These are phyloP conservation scores for Decorospora gaudefroyi DNA, from an alignment of 2,329 filamentous ascomycete genomes.

Conservation along the genomic window DNA sequence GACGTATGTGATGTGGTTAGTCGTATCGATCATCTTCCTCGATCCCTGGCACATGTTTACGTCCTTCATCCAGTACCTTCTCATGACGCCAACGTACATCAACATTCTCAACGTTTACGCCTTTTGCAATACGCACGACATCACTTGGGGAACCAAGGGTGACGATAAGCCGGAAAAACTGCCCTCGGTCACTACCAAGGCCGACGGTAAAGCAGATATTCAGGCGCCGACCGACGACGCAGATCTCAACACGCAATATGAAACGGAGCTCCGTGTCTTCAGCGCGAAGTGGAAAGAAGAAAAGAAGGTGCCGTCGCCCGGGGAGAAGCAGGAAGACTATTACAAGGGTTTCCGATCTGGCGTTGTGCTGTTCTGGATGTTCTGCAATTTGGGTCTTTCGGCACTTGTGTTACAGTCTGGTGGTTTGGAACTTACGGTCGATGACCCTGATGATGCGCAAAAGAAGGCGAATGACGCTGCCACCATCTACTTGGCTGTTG, in stretches of 20 bases:
- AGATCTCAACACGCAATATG: slow-evolving; percentile 93
- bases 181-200: slow-evolving; percentile 84
- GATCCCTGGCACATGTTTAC: slow-evolving; percentile 99
- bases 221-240: slow-evolving; percentile 84
- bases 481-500: slow-evolving; percentile 82
- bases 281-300: slow-evolving; percentile 73
- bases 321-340: slow-evolving; percentile 93
- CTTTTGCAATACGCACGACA: slow-evolving; percentile 97
- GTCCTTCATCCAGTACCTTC: slow-evolving; percentile 88
- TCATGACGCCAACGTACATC: slow-evolving; percentile 94
- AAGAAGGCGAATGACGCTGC: slow-evolving; percentile 61
- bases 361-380: slow-evolving; percentile 94
- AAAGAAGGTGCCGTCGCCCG: slow-evolving; percentile 62
- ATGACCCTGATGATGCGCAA: slow-evolving; percentile 48
- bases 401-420: slow-evolving; percentile 86
- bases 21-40: slow-evolving; percentile 91
- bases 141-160: slow-evolving; percentile 97
- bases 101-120: slow-evolving; percentile 99
- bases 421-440: slow-evolving; percentile 66
- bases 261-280: slow-evolving; percentile 78
- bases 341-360: slow-evolving; percentile 94
- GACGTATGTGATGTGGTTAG: slow-evolving; percentile 90
- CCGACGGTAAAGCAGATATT: slow-evolving; percentile 93
- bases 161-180: slow-evolving; percentile 94
- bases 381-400: slow-evolving; percentile 86